Conservation (phyloP, 768 basidiomycete species). For the Leccinum imitatum region DNA sequence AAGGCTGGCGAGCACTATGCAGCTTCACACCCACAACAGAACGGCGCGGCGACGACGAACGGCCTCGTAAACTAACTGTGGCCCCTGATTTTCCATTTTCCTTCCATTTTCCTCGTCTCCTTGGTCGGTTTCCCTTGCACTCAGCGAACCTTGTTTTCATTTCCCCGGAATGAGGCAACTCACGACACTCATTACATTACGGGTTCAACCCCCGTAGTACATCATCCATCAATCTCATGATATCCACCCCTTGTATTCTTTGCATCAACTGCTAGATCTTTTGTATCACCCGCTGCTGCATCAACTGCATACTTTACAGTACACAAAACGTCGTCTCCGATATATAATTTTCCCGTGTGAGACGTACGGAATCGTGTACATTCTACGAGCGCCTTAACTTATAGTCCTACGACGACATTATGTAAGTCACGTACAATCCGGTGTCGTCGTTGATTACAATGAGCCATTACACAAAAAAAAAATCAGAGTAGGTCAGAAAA, state of each 20-base stretch:
- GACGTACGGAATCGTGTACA: conserved; percentile 18
- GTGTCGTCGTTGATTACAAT: conserved; percentile 12
- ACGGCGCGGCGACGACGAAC: conserved; percentile 37
- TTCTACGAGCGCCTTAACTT: conserved; percentile 16
- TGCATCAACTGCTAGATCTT: conserved; percentile 29
- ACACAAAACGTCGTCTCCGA: conserved; percentile 7
- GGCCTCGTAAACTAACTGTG: conserved; percentile 32
- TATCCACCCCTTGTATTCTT: conserved; percentile 20
- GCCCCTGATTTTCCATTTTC: not conserved
- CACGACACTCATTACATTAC: conserved; percentile 38
- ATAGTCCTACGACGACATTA: not conserved
- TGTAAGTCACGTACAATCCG: not conserved
- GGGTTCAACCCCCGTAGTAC: conserved; percentile 86
- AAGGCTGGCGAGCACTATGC: conserved; percentile 67
- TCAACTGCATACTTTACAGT: conserved; percentile 53
- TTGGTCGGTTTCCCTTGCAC: not conserved
- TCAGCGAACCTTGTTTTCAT: not conserved
- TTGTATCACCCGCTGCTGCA: conserved; percentile 39
- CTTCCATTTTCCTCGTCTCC: not conserved
- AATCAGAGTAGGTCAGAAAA: conserved; percentile 60
- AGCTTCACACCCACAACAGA: conserved; percentile 35
- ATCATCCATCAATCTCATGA: conserved; percentile 28
- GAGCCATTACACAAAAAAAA: conserved; percentile 2
- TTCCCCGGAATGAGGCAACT: conserved; percentile 29
- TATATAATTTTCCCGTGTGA: conserved; percentile 15